Conservation (phyloP, 2,329 filamentous ascomycete genomes). For the Cladosporium sphaerospermum region DNA sequence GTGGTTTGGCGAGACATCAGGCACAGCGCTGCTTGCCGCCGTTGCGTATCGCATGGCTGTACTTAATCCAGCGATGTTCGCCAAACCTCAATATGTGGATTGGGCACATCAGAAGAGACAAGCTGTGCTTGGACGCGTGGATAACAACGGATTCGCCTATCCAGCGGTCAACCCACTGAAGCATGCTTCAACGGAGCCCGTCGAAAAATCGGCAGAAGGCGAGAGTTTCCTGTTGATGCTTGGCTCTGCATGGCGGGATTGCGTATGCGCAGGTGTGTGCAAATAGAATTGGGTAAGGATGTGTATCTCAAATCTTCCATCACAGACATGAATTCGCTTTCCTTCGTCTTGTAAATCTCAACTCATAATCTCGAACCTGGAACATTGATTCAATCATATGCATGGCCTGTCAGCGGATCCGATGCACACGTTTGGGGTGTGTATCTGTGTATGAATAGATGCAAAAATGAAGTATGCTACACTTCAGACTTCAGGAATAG, state of each 20-base stretch:
- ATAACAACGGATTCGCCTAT: slow-evolving; percentile 32
- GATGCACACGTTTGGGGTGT: no score
- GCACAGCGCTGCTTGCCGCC: slow-evolving; percentile 42
- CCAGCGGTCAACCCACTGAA: slow-evolving; percentile 40
- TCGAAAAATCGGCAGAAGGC: slow-evolving; percentile 35
- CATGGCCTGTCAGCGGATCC: no score
- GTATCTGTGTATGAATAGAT: no score
- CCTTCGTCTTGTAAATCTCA: no score
- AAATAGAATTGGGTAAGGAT: no score
- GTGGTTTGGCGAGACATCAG: slow-evolving; percentile 45
- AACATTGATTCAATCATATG: no score
- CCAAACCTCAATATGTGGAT: slow-evolving; percentile 18
- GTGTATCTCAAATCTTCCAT: no score
- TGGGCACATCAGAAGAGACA: slow-evolving; percentile 41
- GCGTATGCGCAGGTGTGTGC: slow-evolving; percentile 24
- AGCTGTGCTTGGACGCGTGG: slow-evolving; percentile 32
- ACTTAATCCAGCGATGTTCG: slow-evolving; percentile 34
- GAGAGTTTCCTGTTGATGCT: slow-evolving; percentile 41
- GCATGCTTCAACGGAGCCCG: slow-evolving; percentile 30
- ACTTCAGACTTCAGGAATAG: no score
- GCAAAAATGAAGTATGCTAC: no score
- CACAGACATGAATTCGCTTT: no score
- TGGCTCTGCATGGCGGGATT: slow-evolving; percentile 40
- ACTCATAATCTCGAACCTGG: no score
- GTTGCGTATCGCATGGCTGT: slow-evolving; percentile 42